Evolutionary conservation across 768 basidiomycete species (phyloP), one percentile per base, ranked within the genome.

Genomic region (Suillus brevipes): DNA sequence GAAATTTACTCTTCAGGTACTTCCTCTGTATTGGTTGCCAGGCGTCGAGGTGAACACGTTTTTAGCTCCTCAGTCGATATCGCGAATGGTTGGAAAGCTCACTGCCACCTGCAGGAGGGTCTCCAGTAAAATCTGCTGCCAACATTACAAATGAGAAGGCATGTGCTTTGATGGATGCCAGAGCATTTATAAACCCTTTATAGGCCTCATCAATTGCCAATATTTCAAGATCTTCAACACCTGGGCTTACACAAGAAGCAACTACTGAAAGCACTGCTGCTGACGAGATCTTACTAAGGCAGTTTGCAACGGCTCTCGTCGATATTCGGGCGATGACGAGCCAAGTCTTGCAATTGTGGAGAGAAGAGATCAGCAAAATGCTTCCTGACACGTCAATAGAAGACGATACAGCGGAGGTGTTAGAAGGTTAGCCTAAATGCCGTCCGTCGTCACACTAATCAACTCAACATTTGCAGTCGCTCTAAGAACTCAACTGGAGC

Each of bases 1-100:
- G 97, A 87, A 85, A 71, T 78, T 99, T 64, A 92, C 90, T 7
- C 78, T 99, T 34, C 97, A 99, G 86, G 95, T 94, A 58, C 50
- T 25, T 47, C 59, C 42, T 59, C 42, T 36, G 25, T 61, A 49
- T 42, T 45, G 37, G 62, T 64, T 6, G 14, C 42, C 37, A 37
- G 36, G 64, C 43, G 18, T 53, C 34, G 53, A 34, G 23, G 49
- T 40, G 66, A 61, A 62, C 62, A 45, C 42, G 66, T 34, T 38
- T 55, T 40, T 64, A 96, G 94, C 87, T 97, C 65, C 70, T 96
- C 60, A 90, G 88, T 69, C 84, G 95, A 62, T 95, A 93, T 73
- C 85, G 79, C 64, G 84, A 83, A 38, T 97, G 94, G 92, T 76
- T 98, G n/a, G 84, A 89, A 67, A 79, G 78, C 40, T 82, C 73